Conservation (phyloP, 2,329 filamentous ascomycete genomes). For the Sporothrix protearum region DNA sequence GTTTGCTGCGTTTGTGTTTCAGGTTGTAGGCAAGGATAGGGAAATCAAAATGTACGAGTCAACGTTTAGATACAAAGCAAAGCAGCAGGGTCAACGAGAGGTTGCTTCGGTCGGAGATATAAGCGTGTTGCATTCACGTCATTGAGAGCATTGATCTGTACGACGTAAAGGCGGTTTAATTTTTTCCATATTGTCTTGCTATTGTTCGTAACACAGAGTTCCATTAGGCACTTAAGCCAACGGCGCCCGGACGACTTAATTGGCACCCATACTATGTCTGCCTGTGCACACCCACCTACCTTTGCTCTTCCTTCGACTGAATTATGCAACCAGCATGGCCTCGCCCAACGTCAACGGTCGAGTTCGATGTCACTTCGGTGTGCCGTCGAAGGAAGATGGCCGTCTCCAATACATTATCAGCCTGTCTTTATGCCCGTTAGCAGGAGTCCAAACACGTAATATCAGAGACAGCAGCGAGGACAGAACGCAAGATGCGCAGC, state of each 20-base stretch:
- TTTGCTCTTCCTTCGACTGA: background rate
- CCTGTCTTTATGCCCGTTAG: slow-evolving; percentile 7
- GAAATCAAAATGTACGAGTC: slow-evolving; percentile 13
- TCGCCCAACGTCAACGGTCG: background rate
- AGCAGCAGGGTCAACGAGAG: background rate
- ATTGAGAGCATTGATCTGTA: background rate
- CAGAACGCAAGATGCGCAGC: background rate
- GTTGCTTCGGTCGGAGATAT: background rate
- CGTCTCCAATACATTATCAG: too few species aligned
- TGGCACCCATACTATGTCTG: too few species aligned
- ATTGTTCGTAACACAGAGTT: background rate
- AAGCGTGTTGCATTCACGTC: background rate
- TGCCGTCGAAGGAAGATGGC: background rate
- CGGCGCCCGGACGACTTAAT: too few species aligned
- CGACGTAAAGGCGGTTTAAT: background rate
- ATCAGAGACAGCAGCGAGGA: background rate
- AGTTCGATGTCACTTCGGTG: background rate
- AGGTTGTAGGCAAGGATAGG: slow-evolving; percentile 8
- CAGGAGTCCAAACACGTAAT: background rate
- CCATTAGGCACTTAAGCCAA: too few species aligned
- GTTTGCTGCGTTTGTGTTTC: background rate
- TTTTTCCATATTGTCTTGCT: background rate
- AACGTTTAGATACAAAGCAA: background rate
- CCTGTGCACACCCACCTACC: too few species aligned
- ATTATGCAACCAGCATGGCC: background rate